A percentile compares a stretch with the other conserved stretches of the same genome.
These are phyloP conservation scores for Cornus florida DNA, from an alignment of 148 eudicot species.

Conservation along the genomic window DNA sequence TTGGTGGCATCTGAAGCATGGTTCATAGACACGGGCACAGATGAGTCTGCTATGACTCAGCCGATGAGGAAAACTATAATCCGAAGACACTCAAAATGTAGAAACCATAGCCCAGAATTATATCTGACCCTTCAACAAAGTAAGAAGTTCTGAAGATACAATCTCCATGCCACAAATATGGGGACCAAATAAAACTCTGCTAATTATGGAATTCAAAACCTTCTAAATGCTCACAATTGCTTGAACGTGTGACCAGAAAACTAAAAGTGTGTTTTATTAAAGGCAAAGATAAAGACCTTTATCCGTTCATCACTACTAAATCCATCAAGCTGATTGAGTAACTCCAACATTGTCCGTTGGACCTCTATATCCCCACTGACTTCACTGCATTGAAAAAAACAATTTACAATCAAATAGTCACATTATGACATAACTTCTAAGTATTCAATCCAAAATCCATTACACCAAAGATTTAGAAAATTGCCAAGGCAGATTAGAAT, in stretches of 20 bases:
- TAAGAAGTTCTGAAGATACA: neutral
- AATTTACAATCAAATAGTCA: neutral
- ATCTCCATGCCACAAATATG: neutral
- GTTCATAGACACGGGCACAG: no score
- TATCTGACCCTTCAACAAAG: neutral
- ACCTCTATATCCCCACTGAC: conserved; percentile 98
- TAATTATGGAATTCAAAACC: neutral
- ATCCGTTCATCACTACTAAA: conserved; percentile 98
- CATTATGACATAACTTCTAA: neutral
- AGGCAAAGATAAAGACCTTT: conserved; percentile 80
- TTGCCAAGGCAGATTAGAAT: neutral
- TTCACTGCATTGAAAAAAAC: conserved; percentile 62
- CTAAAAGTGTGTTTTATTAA: no score
- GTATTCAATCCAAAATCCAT: neutral
- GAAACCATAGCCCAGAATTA: neutral
- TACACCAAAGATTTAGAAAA: neutral
- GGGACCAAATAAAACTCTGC: neutral
- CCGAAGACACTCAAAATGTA: no score
- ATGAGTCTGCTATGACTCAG: no score
- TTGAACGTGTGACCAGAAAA: neutral
- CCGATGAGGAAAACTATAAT: no score
- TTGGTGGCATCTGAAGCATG: no score
- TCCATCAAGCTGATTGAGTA: conserved; percentile 96
- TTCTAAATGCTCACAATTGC: neutral
- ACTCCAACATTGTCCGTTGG: conserved; percentile 91